These are phyloP conservation scores for Leccinum uliginosum DNA, from an alignment of 768 basidiomycete species.

Conservation along the genomic window DNA sequence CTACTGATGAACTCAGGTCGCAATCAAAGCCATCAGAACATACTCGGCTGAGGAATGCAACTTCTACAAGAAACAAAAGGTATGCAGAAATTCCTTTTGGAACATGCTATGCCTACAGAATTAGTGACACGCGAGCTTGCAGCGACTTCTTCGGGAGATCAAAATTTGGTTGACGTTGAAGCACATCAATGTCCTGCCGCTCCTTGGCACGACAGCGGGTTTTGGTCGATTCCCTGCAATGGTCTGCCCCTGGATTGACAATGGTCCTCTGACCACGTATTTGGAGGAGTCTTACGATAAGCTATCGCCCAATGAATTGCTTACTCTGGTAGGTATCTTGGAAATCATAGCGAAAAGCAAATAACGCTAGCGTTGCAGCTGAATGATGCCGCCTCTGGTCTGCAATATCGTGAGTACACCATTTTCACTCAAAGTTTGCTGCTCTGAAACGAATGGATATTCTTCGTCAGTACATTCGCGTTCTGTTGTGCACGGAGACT, in stretches of 20 bases:
- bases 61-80: constrained; percentile 11
- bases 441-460: background rate
- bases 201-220: constrained; percentile 15
- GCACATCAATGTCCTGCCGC: constrained; percentile 22
- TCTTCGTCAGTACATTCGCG: constrained; percentile 12
- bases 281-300: constrained; percentile 9
- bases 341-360: background rate
- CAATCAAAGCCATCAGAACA: constrained; percentile 17
- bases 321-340: constrained; percentile 3
- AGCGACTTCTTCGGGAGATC: constrained; percentile 29
- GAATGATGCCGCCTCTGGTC: constrained; percentile 15
- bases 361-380: constrained; percentile 8
- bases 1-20: constrained; percentile 5
- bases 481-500: constrained; percentile 16
- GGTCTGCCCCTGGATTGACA: constrained; percentile 28
- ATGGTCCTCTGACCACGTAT: constrained; percentile 21
- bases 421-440: background rate
- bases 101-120: background rate
- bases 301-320: constrained; percentile 6
- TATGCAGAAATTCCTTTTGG: background rate
- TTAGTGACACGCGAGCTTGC: background rate
- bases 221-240: constrained; percentile 28
- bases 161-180: constrained; percentile 23
- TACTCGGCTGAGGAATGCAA: constrained; percentile 10
- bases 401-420: constrained; percentile 15